Evolutionary conservation across 169 alveolate species (phyloP), one percentile per base, ranked within the genome.

Genomic region (Plasmodium fragile): DNA sequence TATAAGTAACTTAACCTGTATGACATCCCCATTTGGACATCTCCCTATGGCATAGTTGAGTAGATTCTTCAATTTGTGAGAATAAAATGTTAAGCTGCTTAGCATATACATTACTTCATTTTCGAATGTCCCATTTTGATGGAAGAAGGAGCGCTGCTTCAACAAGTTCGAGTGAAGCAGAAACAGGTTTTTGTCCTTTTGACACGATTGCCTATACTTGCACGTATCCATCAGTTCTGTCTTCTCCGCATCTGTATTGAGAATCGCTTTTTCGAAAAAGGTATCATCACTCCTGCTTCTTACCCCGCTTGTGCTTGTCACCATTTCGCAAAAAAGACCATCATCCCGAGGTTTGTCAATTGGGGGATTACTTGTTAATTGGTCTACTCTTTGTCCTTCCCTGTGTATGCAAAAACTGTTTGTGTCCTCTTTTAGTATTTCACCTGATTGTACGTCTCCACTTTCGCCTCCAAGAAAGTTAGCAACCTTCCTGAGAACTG

Each of bases 11-110:
- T 84, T 84, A 52, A 73, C 65, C 30, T 84, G 45, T 41, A 84
- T n/a, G 7, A 39, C 34, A 6, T 73, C 45, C 10, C 28, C 52
- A 84, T 84, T 84, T n/a, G n/a, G 71, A 4, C 18, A 6, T 52
- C 65, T 84, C 75, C 78, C 78, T 10, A 84, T 84, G 39, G 84
- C 75, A 49, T 45, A n/a, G 65, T 84, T 84, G 18, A 84, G 32
- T 72, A 72, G 16, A 84, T 84, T 84, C 65, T 84, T 84, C 65
- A 84, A 7, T 69, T 84, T 84, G 65, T 75, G 25, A 6, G 85
- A 84, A 53, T 84, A 84, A 69, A 84, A 84, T 45, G 69, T 30
- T 13, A 84, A 72, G 41, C 80, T 34, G 78, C 73, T 84, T 72
- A 84, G 28, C 16, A 84, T 65, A 73, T 84, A 84, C 55, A 30